Evolutionary conservation across 2,329 filamentous ascomycete species (phyloP).

Genomic region (Fusarium napiforme): DNA sequence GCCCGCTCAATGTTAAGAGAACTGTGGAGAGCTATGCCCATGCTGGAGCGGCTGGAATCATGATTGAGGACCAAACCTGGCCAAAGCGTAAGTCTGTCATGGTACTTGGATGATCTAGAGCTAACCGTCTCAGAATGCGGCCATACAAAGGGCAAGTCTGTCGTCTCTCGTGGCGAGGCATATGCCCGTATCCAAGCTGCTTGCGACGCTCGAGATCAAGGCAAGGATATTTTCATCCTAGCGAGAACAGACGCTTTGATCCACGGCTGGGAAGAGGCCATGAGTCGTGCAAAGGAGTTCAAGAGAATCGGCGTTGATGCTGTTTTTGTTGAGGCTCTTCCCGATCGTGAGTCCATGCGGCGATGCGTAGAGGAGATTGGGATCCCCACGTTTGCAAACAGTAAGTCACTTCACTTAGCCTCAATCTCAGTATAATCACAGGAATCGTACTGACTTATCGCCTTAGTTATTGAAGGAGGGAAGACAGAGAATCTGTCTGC

Average conservation of each 20-base stretch:
- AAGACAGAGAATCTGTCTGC: conserved; percentile 50
- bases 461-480: conserved; percentile 47
- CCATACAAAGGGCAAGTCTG: conserved; percentile 59
- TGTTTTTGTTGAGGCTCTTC: conserved; percentile 56
- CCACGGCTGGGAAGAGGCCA: conserved; percentile 57
- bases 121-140: conserved; percentile 33
- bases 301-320: conserved; percentile 56
- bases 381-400: conserved; percentile 55
- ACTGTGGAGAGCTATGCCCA: conserved; percentile 55
- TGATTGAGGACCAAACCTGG: conserved; percentile 62
- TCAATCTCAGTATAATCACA: too few relatives aligned
- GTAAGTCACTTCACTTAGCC: background rate
- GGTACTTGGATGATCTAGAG: fast-evolving
- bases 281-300: conserved; percentile 54
- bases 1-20: conserved; percentile 57
- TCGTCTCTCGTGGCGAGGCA: conserved; percentile 57
- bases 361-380: conserved; percentile 50
- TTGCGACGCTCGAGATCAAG: conserved; percentile 56
- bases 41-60: conserved; percentile 53
- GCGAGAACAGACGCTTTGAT: conserved; percentile 57
- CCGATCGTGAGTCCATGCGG: conserved; percentile 56
- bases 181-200: conserved; percentile 59
- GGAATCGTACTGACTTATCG: background rate
- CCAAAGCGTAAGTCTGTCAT: conserved; percentile 53
- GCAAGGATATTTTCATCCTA: conserved; percentile 57